Evolutionary conservation across 2,329 filamentous ascomycete species (phyloP).

Genomic region (Penicillium sp.): DNA sequence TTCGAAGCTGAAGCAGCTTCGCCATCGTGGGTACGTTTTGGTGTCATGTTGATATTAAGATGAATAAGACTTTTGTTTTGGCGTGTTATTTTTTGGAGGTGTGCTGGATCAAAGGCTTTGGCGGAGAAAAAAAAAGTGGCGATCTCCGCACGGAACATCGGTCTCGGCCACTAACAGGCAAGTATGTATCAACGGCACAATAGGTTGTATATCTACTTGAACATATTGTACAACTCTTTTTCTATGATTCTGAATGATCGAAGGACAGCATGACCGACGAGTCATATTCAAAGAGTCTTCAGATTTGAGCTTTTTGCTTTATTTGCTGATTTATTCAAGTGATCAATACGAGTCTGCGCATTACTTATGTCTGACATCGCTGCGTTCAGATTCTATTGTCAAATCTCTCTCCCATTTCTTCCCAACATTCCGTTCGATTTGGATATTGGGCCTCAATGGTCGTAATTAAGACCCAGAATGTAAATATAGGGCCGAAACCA

Average conservation of each 20-base stretch:
- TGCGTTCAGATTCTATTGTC: background rate
- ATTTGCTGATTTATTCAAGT: background rate
- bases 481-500: background rate
- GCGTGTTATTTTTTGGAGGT: background rate
- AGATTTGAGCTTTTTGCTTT: background rate
- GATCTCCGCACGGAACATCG: conserved; percentile 18
- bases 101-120: conserved; percentile 3
- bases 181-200: background rate
- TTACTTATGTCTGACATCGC: background rate
- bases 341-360: background rate
- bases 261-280: background rate
- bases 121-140: conserved; percentile 19
- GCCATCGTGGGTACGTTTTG: conserved; percentile 57
- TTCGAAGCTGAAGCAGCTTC: conserved; percentile 33
- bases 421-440: background rate
- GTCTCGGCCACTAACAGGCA: background rate
- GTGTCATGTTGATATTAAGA: conserved; percentile 50
- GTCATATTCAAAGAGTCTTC: background rate
- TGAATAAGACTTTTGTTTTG: background rate
- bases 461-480: background rate
- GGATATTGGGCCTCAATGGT: background rate
- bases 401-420: background rate
- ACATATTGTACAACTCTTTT: background rate
- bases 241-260: background rate
- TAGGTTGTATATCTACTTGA: background rate